A percentile compares a stretch with the other conserved stretches of the same genome.
Conservation (phyloP, 495 filamentous ascomycete genomes). For the Penicillium dipodomyicola region DNA sequence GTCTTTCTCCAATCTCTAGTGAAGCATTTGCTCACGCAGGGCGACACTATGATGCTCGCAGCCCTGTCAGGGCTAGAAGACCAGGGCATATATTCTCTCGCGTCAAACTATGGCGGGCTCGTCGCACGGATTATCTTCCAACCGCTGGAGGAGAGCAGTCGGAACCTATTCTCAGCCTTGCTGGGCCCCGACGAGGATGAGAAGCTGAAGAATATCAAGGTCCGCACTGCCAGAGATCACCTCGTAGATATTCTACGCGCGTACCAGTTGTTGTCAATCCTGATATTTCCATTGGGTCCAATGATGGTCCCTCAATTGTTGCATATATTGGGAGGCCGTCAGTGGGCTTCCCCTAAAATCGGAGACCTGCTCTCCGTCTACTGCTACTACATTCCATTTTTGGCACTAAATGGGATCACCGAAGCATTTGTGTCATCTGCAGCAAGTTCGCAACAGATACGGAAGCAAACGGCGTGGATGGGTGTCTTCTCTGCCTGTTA, state of each 20-base stretch:
- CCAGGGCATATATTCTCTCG: slow-evolving; percentile 92
- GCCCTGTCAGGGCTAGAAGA: slow-evolving; percentile 68
- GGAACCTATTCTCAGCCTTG: slow-evolving; percentile 80
- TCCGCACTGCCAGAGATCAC: slow-evolving; percentile 34
- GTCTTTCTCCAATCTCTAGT: slow-evolving; percentile 83
- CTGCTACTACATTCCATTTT: slow-evolving; percentile 87
- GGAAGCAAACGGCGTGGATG: slow-evolving; percentile 80
- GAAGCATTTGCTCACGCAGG: slow-evolving; percentile 92
- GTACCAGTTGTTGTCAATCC: slow-evolving; percentile 60
- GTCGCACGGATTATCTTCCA: slow-evolving; percentile 89
- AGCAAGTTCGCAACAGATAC: slow-evolving; percentile 66
- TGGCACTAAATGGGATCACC: slow-evolving; percentile 86
- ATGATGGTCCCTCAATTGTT: slow-evolving; percentile 69
- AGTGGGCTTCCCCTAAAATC: slow-evolving; percentile 63
- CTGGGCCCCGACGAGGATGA: slow-evolving; percentile 30
- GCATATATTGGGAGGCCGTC: slow-evolving; percentile 64
- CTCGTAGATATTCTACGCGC: slow-evolving; percentile 37
- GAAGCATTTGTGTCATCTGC: slow-evolving; percentile 91
- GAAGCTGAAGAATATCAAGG: slow-evolving; percentile 15
- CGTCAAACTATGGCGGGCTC: slow-evolving; percentile 90
- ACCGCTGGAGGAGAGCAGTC: slow-evolving; percentile 87
- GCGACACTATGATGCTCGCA: slow-evolving; percentile 84
- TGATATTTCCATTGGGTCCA: slow-evolving; percentile 67
- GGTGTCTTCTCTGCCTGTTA: slow-evolving; percentile 70
- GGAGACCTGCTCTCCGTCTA: slow-evolving; percentile 74